Percentiles rank a stretch among this genome's conserved stretches.
Conservation (phyloP, 169 alveolate genomes). For the Eimeria brunetti region DNA sequence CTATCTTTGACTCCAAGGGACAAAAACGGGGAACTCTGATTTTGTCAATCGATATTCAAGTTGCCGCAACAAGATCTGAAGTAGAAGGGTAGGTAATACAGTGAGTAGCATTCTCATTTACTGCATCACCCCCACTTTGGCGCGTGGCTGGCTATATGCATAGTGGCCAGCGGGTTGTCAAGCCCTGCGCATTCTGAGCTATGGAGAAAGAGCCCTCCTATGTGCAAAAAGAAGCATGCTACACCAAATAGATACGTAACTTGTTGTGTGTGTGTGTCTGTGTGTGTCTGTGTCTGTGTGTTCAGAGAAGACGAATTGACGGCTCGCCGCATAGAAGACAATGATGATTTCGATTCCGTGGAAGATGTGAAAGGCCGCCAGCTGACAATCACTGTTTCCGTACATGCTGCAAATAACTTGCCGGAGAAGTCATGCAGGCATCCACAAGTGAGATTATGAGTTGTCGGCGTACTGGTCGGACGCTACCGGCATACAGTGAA, state of each 20-base stretch:
- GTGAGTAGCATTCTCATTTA: neutral
- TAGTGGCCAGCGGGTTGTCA: neutral
- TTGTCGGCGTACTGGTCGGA: neutral
- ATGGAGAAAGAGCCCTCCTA: neutral
- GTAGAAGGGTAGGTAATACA: conserved; percentile 15
- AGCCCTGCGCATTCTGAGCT: neutral
- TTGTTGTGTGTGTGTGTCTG: neutral
- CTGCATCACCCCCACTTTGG: neutral
- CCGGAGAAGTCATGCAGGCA: conserved; percentile 70
- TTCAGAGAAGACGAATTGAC: conserved; percentile 58
- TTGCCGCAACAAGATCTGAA: conserved; percentile 40
- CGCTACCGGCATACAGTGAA: neutral
- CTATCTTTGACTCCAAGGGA: conserved; percentile 77
- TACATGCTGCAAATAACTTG: conserved; percentile 71
- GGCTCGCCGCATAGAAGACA: conserved; percentile 63
- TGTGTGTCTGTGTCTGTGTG: neutral
- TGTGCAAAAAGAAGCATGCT: neutral
- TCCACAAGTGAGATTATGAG: conserved; percentile 43
- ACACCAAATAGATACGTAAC: neutral
- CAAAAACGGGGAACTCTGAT: conserved; percentile 74
- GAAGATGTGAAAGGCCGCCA: conserved; percentile 78
- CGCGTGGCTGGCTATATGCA: neutral
- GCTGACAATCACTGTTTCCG: conserved; percentile 68
- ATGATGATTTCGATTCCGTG: conserved; percentile 76
- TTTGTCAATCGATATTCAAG: conserved; percentile 64